A percentile compares a stretch with the other conserved stretches of the same genome.
phyloP scores from a whole-genome alignment of 805 yeast genomes.

The Zygosaccharomyces pseudorouxii region DNA sequence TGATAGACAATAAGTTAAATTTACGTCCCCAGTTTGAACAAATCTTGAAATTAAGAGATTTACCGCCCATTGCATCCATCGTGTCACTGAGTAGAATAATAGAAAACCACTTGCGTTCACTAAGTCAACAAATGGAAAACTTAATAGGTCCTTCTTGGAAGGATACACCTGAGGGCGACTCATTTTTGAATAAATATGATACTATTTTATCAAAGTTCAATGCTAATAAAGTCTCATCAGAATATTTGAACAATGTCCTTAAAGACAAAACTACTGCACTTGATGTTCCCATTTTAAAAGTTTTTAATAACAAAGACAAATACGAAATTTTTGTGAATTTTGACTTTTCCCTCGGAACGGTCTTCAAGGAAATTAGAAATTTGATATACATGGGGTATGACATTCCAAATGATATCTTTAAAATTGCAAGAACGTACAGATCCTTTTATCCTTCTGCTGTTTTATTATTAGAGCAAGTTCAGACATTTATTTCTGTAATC shows the following conservation, averaged over 20 bases:
- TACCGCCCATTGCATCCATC: slow-evolving; percentile 45
- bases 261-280: slow-evolving; percentile 19
- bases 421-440: slow-evolving; percentile 47
- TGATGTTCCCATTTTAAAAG: slow-evolving; percentile 39
- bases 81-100: slow-evolving; percentile 53
- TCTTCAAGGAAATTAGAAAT: slow-evolving; percentile 52
- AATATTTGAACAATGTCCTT: slow-evolving; percentile 45
- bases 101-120: slow-evolving; percentile 39
- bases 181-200: slow-evolving; percentile 47
- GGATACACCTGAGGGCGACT: slow-evolving; percentile 60
- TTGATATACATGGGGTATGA: slow-evolving; percentile 48
- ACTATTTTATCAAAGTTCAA: slow-evolving; percentile 46
- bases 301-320: slow-evolving; percentile 28
- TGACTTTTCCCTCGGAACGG: slow-evolving; percentile 39
- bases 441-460: slow-evolving; percentile 55
- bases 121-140: slow-evolving; percentile 44
- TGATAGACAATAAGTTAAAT: slow-evolving; percentile 40
- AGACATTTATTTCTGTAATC: slow-evolving; percentile 36
- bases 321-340: slow-evolving; percentile 46
- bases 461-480: slow-evolving; percentile 48
- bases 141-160: slow-evolving; percentile 61
- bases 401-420: slow-evolving; percentile 49
- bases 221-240: slow-evolving; percentile 37
- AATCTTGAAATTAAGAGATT: slow-evolving; percentile 40
- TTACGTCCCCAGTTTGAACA: slow-evolving; percentile 35